Base-by-base conservation (phyloP, 208 protist species). In the Trypanosoma congolense region DNA sequence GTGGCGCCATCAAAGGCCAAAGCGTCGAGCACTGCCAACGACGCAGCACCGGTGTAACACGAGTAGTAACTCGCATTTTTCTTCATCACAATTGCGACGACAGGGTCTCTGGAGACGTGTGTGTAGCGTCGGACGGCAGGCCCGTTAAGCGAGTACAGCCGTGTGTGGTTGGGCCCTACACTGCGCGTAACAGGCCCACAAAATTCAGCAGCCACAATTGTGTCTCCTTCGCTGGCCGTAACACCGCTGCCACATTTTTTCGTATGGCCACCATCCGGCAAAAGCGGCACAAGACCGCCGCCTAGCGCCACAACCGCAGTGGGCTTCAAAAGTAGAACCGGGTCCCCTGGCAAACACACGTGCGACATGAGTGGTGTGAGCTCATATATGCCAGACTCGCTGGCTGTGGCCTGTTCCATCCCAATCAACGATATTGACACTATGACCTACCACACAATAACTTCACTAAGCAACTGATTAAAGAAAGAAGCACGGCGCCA, bases 1-100 rank as follows among this genome's bases (percentile, higher is more conserved):
- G 81, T 92, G 12, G 87, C 87, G 21, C 87, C 87, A 43, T 95
- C 87, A 46, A 95, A 95, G 48, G 70, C 73, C 4, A 90, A 46
- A 5, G 73, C 77, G 53, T 90, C 82, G 24, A 95, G 70, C 44
- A 80, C 69, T 19, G 75, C 83, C 3, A 78, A 48, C 3, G 65
- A 31, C 0, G 66, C 24, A 21, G 73, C 73, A 8, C 71, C 82
- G 18, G 77, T 81, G 62, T 84, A 80, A 47, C 73, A 83, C n/a
- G 76, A 66, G 59, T 90, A 92, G 45, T 75, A 77, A 51, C 65
- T 73, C 30, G 74, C 67, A 0, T 77, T 66, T 38, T 75, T 80
- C 28, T 69, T 69, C 25, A 66, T 63, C 3, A 95, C 61, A 12
- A 79, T 72, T 8, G 72, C 87, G 31, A 95, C 70, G 19, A 95